A percentile compares a stretch with the other conserved stretches of the same genome.
phyloP scores from a whole-genome alignment of 179 eudicot genomes.

The Spergularia azorica region DNA sequence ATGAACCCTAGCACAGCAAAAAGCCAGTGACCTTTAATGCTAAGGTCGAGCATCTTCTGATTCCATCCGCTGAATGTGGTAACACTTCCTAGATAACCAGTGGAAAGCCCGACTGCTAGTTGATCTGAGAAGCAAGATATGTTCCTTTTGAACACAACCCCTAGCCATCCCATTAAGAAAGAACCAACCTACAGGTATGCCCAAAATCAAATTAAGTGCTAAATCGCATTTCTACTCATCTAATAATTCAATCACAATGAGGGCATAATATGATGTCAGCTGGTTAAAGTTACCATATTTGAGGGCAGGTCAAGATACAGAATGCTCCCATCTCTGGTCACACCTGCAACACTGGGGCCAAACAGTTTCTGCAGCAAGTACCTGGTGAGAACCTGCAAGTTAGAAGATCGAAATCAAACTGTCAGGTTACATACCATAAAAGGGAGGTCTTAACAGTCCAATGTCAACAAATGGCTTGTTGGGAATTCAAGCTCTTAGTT shows the following conservation, averaged over 20 bases:
- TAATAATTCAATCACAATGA: constrained; percentile 1
- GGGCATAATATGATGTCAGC: constrained; percentile 3
- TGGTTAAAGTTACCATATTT: constrained; percentile 64
- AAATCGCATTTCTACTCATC: not conserved
- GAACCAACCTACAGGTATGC: constrained; percentile 64
- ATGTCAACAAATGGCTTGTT: not conserved
- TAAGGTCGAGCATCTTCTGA: constrained; percentile 85
- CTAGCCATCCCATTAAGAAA: constrained; percentile 96
- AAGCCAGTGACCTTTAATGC: constrained; percentile 68
- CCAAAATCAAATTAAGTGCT: not conserved
- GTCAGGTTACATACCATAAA: too few species aligned
- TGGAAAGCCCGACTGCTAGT: constrained; percentile 71
- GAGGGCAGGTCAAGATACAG: constrained; percentile 85
- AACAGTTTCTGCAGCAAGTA: constrained; percentile 62
- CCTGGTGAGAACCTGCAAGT: constrained; percentile 66
- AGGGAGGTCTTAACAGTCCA: not conserved
- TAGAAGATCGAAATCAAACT: constrained; percentile 4
- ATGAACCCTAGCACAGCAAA: constrained; percentile 59
- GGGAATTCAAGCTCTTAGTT: not conserved
- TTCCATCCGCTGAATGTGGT: constrained; percentile 99
- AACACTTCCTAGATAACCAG: constrained; percentile 90
- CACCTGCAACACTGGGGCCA: constrained; percentile 60
- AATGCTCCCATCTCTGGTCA: constrained; percentile 53
- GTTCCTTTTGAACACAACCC: constrained; percentile 70
- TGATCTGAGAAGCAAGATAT: constrained; percentile 56